Conservation (phyloP, 2,329 filamentous ascomycete genomes). For the Aaosphaeria arxii region DNA sequence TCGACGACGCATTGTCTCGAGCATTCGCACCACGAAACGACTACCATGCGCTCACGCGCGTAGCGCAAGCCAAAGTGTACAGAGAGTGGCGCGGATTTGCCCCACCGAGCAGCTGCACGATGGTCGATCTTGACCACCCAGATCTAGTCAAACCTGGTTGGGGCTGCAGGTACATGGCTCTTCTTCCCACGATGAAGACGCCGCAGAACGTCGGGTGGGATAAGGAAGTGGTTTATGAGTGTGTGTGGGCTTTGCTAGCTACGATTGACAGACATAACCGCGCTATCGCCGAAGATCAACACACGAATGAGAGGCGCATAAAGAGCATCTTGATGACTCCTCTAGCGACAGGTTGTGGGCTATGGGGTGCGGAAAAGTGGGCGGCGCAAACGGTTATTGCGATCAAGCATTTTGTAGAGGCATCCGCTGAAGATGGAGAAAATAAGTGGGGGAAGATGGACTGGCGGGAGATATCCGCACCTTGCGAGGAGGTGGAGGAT, state of each 20-base stretch:
- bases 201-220: slow-evolving; percentile 49
- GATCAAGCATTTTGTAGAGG: slow-evolving; percentile 52
- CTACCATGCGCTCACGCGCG: slow-evolving; percentile 48
- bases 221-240: slow-evolving; percentile 53
- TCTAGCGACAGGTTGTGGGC: slow-evolving; percentile 49
- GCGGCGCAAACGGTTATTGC: slow-evolving; percentile 51
- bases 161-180: slow-evolving; percentile 44
- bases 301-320: slow-evolving; percentile 30
- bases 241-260: slow-evolving; percentile 52
- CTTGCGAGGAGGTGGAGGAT: no score
- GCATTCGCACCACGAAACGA: slow-evolving; percentile 45
- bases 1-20: slow-evolving; percentile 54
- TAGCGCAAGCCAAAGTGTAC: slow-evolving; percentile 47
- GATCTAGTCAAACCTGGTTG: slow-evolving; percentile 37
- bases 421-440: slow-evolving; percentile 20
- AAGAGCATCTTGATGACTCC: slow-evolving; percentile 51
- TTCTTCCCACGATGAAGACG: slow-evolving; percentile 55
- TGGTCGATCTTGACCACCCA: slow-evolving; percentile 45
- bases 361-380: slow-evolving; percentile 48
- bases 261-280: slow-evolving; percentile 50
- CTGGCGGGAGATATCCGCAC: no score
- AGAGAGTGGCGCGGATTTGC: slow-evolving; percentile 49
- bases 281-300: slow-evolving; percentile 1
- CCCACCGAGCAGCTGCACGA: slow-evolving; percentile 50
- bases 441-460: no score